A percentile compares a stretch with the other conserved stretches of the same genome.
Conservation (phyloP, 192 early-diverging fungal genomes). For the Geosiphon pyriformis region DNA sequence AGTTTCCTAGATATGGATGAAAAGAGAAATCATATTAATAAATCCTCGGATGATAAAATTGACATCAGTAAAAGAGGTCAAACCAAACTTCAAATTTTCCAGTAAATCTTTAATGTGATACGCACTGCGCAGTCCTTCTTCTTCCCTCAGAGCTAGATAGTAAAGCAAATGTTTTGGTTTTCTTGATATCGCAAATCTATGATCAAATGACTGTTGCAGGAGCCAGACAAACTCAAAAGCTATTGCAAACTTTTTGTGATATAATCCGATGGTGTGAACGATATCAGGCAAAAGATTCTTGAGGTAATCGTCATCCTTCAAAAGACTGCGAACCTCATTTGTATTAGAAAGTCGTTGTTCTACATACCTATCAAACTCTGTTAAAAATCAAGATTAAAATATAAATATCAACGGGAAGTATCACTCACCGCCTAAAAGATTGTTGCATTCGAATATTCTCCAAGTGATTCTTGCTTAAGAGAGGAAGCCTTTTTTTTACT, state of each 20-base stretch:
- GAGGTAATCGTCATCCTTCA: constrained; percentile 58
- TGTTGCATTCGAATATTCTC: constrained; percentile 65
- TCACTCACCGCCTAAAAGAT: constrained; percentile 57
- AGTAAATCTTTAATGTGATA: constrained; percentile 36
- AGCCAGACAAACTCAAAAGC: constrained; percentile 53
- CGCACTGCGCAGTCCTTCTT: constrained; percentile 30
- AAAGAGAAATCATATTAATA: constrained; percentile 4
- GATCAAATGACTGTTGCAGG: constrained; percentile 50
- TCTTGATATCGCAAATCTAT: constrained; percentile 28
- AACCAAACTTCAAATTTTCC: constrained; percentile 35
- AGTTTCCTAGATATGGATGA: constrained; percentile 28
- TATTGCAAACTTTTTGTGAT: constrained; percentile 56
- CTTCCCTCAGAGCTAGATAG: constrained; percentile 49
- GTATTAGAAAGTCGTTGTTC: constrained; percentile 17
- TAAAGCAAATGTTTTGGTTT: constrained; percentile 65
- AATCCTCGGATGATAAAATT: not conserved
- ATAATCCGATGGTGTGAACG: constrained; percentile 40
- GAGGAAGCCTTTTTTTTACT: constrained; percentile 25
- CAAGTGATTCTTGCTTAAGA: constrained; percentile 47
- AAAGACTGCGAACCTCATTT: constrained; percentile 37
- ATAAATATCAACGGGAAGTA: not conserved
- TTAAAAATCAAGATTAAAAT: not conserved
- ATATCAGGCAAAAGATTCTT: constrained; percentile 44
- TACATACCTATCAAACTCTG: not conserved
- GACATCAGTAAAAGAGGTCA: not conserved